Evolutionary conservation across 805 yeast genomes (phyloP), one percentile per base, ranked within the genome.

Genomic region (Debaryomyces maramus): DNA sequence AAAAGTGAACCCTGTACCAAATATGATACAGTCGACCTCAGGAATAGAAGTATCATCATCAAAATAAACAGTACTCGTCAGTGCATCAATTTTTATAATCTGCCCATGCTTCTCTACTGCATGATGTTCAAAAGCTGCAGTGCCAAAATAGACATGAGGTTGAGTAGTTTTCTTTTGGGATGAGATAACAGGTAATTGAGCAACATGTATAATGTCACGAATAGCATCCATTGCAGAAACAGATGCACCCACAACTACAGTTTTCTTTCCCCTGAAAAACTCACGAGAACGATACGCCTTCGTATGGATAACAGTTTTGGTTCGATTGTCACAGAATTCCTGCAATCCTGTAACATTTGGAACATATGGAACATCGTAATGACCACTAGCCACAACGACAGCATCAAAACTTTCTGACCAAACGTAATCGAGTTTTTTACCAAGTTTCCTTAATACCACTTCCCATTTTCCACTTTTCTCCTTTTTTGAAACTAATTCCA

Each of bases 181-280:
- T 6, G 51, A 43, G 28, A 52, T 45, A 6, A 44, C 46, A 6
- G 46, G 50, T 9, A 19, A 32, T 20, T 41, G 40, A 7, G 50
- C 47, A 7, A 52, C 58, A 7, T 46, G 45, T 29, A 55, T 17
- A 15, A 52, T 50, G 30, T 55, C 59, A 16, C 51, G 53, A 17
- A 53, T 38, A 7, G 55, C 45, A 54, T 88, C 95, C 30, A 79
- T 77, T 26, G 89, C 95, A 11, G 88, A 80, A 3, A 90, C 85
- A 6, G 84, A 80, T 50, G 82, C 81, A 0, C 58, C 58, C 8
- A 53, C 50, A 20, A 53, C 55, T n/a, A 53, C 37, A 11, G 67
- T 70, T n/a, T 55, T 65, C 44, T 70, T 56, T 33, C 51, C 63
- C 39, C 56, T 60, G 44, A 53, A 75, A 10, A 53, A 46, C 0